A percentile compares a stretch with the other conserved stretches of the same genome.
Conservation (phyloP, 495 filamentous ascomycete species). For the Penicillium arizonense region DNA sequence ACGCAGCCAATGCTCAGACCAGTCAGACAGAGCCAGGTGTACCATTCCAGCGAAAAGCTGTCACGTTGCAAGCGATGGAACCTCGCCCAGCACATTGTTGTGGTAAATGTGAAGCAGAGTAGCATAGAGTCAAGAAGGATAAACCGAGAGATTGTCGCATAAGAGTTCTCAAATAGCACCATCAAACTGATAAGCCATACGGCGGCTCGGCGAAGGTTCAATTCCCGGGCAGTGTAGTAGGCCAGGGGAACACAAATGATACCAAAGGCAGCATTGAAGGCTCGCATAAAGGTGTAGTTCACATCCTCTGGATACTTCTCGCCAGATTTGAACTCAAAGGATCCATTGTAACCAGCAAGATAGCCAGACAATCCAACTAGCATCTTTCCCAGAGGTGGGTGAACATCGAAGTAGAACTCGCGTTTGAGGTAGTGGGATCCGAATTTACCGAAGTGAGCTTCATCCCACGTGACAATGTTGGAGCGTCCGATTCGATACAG, state of each 20-base stretch:
- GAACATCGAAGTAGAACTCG: constrained; percentile 99
- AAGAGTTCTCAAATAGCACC: constrained; percentile 98
- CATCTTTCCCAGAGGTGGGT: constrained; percentile 97
- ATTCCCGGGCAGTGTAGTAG: constrained; percentile 88
- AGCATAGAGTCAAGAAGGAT: constrained; percentile 98
- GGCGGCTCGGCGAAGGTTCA: constrained; percentile 79
- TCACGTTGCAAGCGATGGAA: constrained; percentile 83
- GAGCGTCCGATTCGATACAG: constrained; percentile 95
- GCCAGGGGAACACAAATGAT: constrained; percentile 90
- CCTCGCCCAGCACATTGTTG: constrained; percentile 91
- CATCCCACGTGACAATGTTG: constrained; percentile 97
- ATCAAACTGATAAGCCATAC: constrained; percentile 95
- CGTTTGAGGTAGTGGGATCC: constrained; percentile 98
- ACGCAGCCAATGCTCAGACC: constrained; percentile 96
- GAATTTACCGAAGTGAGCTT: constrained; percentile 98
- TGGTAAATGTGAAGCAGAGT: constrained; percentile 95
- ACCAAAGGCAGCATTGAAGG: constrained; percentile 95
- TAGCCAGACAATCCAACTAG: constrained; percentile 94
- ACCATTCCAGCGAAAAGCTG: constrained; percentile 89
- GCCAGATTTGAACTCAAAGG: constrained; percentile 99
- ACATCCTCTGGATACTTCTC: constrained; percentile 91
- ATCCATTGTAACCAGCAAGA: constrained; percentile 96
- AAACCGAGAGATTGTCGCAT: constrained; percentile 96
- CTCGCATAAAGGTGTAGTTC: constrained; percentile 97
- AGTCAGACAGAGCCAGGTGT: constrained; percentile 84